phyloP scores from a whole-genome alignment of 495 filamentous ascomycete genomes.

The Podospora pseudoanserina region DNA sequence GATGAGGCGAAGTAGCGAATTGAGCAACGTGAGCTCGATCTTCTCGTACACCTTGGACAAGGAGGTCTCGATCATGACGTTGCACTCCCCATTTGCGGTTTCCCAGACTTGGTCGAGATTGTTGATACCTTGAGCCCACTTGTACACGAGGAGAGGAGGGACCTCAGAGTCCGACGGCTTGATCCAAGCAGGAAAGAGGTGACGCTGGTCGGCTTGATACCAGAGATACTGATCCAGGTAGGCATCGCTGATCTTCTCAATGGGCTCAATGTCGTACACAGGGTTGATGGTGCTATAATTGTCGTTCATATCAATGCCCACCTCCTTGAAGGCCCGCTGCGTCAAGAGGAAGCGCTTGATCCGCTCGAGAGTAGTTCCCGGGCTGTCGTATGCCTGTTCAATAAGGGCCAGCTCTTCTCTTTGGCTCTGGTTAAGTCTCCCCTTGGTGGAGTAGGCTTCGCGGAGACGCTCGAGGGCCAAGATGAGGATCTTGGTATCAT shows the following conservation, averaged over 20 bases:
- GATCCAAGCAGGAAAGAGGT: constrained; percentile 98
- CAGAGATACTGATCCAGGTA: constrained; percentile 98
- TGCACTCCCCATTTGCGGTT: constrained; percentile 90
- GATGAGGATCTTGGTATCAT: constrained; percentile 98
- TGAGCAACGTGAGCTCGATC: constrained; percentile 94
- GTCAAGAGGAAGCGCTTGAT: constrained; percentile 98
- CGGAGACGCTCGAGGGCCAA: constrained; percentile 89
- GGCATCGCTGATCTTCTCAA: constrained; percentile 99
- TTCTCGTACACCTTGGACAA: constrained; percentile 99
- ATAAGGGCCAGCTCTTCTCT: constrained; percentile 96
- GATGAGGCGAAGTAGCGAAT: constrained; percentile 87
- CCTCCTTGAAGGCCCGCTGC: constrained; percentile 97
- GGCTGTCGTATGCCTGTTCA: constrained; percentile 97
- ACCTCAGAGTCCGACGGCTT: constrained; percentile 99
- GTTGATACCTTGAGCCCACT: constrained; percentile 99
- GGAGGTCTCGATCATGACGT: constrained; percentile 98
- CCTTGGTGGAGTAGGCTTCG: constrained; percentile 97
- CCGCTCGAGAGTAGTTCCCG: constrained; percentile 89
- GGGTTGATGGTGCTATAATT: constrained; percentile 99
- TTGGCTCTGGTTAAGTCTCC: constrained; percentile 94
- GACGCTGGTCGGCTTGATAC: constrained; percentile 98
- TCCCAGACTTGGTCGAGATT: constrained; percentile 98
- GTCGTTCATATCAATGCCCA: constrained; percentile 99
- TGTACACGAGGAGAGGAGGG: constrained; percentile 93
- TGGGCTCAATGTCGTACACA: constrained; percentile 98